Base-by-base conservation (phyloP, 768 basidiomycete genomes). In the Pulveroboletus sp. region DNA sequence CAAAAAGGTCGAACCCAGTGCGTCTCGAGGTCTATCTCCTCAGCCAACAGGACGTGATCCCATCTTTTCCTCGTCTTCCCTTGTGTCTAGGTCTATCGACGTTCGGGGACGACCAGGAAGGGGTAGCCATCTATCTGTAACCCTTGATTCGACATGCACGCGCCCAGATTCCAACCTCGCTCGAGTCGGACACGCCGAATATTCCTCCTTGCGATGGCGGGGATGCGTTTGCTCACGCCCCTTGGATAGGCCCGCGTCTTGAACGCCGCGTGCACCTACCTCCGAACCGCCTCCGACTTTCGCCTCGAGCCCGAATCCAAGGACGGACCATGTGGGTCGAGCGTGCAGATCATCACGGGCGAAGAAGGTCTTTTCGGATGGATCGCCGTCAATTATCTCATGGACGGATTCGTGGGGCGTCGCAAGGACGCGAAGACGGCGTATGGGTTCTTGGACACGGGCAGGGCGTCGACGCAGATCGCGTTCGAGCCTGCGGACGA, bases 361-460 rank as follows among this genome's bases (percentile, higher is more conserved):
- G 94, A 99, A 69, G 96, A 99, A 63, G 96, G 96, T 0, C 73
- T 98, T 36, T 98, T 93, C 68, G 96, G 96, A 0, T 99, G 96
- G 96, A 93, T 99, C 49, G 93, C 94, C 0, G 93, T 98, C 60
- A 99, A 98, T 69, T 98, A 99, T 67, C 83, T 98, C 42, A 94
- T 97, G 91, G 89, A 98, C 62, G 95, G 94, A 2, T 99, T 99
- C 62, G 75, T 74, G 1, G 76, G 76, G 10, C 67, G 69, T 0
- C 9, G 19, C 42, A 49, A 40, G 41, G 64, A 78, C 44, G 76
- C 81, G 64, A 78, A 76, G 42, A 90, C 91, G 17, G 97, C 95
- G 5, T 98, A 92, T 62, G 96, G 96, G 6, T 99, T 99, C 68
- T 75, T 99, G 56, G 96, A 99, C 66, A 99, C 98, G 96, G 96